Evolutionary conservation across 129 eudicot species (phyloP).

Genomic region (Dittrichia graveolens): DNA sequence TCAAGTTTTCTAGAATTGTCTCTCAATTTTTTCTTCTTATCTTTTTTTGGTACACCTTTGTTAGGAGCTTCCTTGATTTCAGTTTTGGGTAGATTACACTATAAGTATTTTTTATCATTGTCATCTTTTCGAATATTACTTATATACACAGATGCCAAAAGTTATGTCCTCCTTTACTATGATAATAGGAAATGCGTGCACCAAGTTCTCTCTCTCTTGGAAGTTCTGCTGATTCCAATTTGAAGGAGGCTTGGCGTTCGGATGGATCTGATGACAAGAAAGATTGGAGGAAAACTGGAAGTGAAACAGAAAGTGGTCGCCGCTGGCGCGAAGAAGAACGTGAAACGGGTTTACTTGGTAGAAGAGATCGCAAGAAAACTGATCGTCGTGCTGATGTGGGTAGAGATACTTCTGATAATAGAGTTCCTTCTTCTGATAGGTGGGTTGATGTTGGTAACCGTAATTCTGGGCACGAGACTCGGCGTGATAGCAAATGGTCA

Average conservation of each 20-base stretch:
- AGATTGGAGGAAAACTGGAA: constrained; percentile 68
- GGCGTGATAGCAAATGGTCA: constrained; percentile 89
- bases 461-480: constrained; percentile 52
- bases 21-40: no score
- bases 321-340: constrained; percentile 99
- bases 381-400: constrained; percentile 75
- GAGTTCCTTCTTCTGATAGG: constrained; percentile 65
- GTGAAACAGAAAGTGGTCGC: constrained; percentile 71
- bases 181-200: constrained; percentile 70
- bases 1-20: no score
- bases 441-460: constrained; percentile 76
- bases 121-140: not conserved
- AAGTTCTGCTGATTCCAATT: constrained; percentile 59
- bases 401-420: constrained; percentile 58
- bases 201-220: constrained; percentile 92
- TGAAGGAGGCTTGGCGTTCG: constrained; percentile 69
- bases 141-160: not conserved
- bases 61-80: no score
- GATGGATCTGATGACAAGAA: constrained; percentile 74
- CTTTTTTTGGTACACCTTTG: no score
- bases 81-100: no score
- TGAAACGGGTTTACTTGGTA: constrained; percentile 90
- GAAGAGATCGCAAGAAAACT: constrained; percentile 79
- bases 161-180: not conserved
- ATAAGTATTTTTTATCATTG: not conserved